Evolutionary conservation across 2,329 filamentous ascomycete species (phyloP).

Genomic region (Penicillium capsulatum): DNA sequence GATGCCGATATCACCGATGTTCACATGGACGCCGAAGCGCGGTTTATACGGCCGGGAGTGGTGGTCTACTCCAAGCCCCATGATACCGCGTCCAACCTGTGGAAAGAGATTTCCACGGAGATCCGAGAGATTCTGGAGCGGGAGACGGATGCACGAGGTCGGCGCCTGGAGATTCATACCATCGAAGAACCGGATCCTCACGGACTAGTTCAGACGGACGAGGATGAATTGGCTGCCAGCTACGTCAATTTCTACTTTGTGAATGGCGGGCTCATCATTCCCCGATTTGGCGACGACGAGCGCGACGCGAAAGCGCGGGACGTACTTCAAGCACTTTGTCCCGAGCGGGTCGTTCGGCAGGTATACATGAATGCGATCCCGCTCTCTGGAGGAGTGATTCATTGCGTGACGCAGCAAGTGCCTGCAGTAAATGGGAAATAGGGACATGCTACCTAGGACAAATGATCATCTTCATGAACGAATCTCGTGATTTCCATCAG

Average conservation of each 20-base stretch:
- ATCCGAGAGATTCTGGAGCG: conserved; percentile 14
- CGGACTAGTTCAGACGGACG: conserved; percentile 6
- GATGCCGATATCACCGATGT: conserved; percentile 28
- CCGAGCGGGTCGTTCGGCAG: conserved; percentile 22
- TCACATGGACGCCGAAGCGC: conserved; percentile 27
- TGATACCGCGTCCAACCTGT: conserved; percentile 8
- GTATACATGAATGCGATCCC: conserved; percentile 26
- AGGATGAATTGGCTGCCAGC: conserved; percentile 19
- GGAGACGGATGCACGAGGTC: conserved; percentile 23
- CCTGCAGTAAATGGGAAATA: conserved; percentile 2
- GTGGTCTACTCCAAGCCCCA: conserved; percentile 23
- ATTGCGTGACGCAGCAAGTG: conserved; percentile 30
- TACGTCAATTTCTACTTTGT: conserved; percentile 32
- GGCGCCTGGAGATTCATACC: conserved; percentile 18
- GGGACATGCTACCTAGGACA: no score
- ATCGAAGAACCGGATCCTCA: conserved; percentile 23
- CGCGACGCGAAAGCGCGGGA: conserved; percentile 22
- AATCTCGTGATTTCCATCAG: no score
- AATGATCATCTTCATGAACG: no score
- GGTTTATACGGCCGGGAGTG: conserved; percentile 24
- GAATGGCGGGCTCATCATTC: conserved; percentile 28
- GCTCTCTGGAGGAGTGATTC: conserved; percentile 27
- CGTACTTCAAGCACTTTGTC: conserved; percentile 19
- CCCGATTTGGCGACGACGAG: conserved; percentile 24
- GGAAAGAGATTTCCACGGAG: conserved; percentile 19